A percentile compares a stretch with the other conserved stretches of the same genome.
phyloP scores from a whole-genome alignment of 148 eudicot species.

The Fallopia convolvulus region DNA sequence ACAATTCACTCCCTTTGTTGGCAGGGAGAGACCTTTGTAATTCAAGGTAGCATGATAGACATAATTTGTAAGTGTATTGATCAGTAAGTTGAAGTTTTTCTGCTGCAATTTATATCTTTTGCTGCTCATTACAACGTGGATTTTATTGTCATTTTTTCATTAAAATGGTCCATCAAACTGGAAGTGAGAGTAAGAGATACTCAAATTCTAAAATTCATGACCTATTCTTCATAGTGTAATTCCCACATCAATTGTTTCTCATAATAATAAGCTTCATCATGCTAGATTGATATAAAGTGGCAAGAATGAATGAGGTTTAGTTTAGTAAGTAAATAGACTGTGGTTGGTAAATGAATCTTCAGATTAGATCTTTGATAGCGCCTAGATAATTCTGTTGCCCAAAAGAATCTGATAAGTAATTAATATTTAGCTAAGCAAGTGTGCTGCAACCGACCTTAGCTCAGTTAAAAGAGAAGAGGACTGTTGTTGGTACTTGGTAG shows the following conservation, averaged over 20 bases:
- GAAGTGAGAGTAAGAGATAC: not conserved
- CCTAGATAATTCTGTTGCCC: not conserved
- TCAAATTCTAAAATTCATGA: not conserved
- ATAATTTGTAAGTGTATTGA: not conserved
- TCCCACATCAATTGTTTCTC: not conserved
- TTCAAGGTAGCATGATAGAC: not conserved
- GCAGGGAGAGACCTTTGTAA: not conserved
- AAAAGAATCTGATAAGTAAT: too few species aligned
- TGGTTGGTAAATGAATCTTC: not conserved
- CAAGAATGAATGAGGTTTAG: not conserved
- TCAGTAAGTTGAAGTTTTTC: not conserved
- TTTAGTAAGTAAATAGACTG: not conserved
- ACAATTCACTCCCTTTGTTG: not conserved
- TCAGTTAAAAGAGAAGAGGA: not conserved
- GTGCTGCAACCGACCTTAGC: not conserved
- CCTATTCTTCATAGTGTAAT: not conserved
- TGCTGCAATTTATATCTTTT: not conserved
- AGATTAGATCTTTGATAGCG: not conserved
- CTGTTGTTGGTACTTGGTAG: too few species aligned
- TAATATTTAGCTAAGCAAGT: too few species aligned
- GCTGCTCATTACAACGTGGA: not conserved
- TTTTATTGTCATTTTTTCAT: not conserved
- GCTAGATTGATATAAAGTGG: not conserved
- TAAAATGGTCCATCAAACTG: not conserved
- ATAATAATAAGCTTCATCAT: not conserved